Evolutionary conservation across 768 basidiomycete genomes (phyloP).

Genomic region (Cubamyces sp.): DNA sequence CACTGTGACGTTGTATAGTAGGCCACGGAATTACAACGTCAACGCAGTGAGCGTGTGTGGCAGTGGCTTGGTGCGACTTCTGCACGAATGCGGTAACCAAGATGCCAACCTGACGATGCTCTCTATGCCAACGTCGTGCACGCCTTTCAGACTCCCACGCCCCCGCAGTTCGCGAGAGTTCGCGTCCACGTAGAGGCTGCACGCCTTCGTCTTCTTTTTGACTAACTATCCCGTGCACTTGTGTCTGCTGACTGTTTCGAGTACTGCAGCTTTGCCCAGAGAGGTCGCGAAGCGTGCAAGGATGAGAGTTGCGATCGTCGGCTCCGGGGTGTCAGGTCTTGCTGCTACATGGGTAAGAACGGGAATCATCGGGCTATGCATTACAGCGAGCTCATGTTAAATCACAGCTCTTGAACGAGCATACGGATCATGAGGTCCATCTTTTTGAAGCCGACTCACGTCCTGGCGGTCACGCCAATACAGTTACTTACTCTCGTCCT

Average conservation of each 20-base stretch:
- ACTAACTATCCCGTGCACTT: too few species aligned
- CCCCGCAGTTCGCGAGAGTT: too few species aligned
- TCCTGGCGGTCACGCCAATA: constrained; percentile 80
- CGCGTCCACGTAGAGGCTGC: too few species aligned
- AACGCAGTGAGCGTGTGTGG: not conserved
- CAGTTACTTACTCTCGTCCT: constrained; percentile 55
- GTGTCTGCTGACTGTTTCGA: too few species aligned
- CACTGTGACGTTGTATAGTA: too few species aligned
- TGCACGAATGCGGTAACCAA: not conserved
- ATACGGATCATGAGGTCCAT: constrained; percentile 75
- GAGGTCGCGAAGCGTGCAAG: not conserved
- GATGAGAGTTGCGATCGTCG: constrained; percentile 65
- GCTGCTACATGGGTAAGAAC: constrained; percentile 70
- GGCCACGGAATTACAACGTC: too few species aligned
- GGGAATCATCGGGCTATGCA: not conserved
- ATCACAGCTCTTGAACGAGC: constrained; percentile 66
- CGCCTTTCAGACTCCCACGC: too few species aligned
- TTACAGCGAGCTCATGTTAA: not conserved
- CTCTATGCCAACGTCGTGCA: constrained; percentile 17
- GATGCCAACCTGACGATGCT: not conserved
- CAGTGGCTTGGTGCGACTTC: not conserved
- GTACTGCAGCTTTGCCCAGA: too few species aligned
- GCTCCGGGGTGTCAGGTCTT: constrained; percentile 80
- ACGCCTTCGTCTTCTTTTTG: too few species aligned
- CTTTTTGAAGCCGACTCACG: constrained; percentile 70